Evolutionary conservation across 2,329 filamentous ascomycete genomes (phyloP).

Genomic region (Tolypocladium cylindrosporum): DNA sequence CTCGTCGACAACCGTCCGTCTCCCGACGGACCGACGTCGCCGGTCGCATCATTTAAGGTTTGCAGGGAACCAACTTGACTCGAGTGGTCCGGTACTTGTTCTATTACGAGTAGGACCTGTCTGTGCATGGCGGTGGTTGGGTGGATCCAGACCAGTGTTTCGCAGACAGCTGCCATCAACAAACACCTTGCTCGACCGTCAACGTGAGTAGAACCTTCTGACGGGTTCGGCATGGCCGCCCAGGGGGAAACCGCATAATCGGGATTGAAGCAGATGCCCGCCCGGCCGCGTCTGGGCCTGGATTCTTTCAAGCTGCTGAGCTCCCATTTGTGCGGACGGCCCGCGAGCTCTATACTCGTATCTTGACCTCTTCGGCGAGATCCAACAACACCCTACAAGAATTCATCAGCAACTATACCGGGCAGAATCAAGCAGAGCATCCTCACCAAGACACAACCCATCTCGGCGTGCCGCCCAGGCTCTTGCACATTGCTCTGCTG

Average conservation of each 20-base stretch:
- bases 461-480: constrained; percentile 43
- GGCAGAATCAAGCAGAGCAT: not conserved
- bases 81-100: not conserved
- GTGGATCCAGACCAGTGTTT: too few relatives aligned
- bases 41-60: not conserved
- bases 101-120: not conserved
- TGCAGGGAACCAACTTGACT: not conserved
- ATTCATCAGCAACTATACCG: not conserved
- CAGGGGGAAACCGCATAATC: too few relatives aligned
- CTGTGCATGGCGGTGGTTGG: too few relatives aligned
- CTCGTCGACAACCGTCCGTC: not conserved
- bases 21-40: not conserved
- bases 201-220: too few relatives aligned
- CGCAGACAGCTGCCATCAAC: too few relatives aligned
- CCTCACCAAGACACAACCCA: constrained; percentile 53
- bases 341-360: too few relatives aligned
- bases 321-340: too few relatives aligned
- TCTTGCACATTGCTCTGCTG: constrained; percentile 52
- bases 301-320: not conserved
- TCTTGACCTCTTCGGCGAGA: not conserved
- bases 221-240: too few relatives aligned
- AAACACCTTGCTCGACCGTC: too few relatives aligned
- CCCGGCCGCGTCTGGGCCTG: not conserved
- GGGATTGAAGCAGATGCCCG: too few relatives aligned
- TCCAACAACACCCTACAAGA: not conserved